phyloP scores from a whole-genome alignment of 2,329 filamentous ascomycete species.

The Coniella lustricola region DNA sequence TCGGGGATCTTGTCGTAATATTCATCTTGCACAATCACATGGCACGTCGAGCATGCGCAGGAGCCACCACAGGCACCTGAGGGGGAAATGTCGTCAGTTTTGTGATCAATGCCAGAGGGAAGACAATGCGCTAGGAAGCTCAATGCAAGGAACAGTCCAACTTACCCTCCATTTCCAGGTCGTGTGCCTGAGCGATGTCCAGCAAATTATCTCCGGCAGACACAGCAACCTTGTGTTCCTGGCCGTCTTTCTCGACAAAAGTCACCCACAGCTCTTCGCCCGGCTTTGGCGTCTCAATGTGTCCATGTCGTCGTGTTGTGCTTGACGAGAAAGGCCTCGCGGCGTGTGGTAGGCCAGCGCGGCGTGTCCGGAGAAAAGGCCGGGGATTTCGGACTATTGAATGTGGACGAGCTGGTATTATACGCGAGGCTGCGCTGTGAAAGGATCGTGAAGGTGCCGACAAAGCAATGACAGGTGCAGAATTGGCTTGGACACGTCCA shows the following conservation, averaged over 20 bases:
- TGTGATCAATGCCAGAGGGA: no score
- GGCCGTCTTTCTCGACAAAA: conserved; percentile 86
- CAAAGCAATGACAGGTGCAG: conserved; percentile 2
- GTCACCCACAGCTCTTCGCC: conserved; percentile 93
- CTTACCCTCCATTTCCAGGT: conserved; percentile 89
- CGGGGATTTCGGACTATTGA: conserved; percentile 3
- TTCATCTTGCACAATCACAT: conserved; percentile 72
- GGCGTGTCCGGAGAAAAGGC: background rate
- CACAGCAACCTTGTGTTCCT: conserved; percentile 70
- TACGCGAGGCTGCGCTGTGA: background rate
- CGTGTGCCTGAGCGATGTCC: conserved; percentile 89
- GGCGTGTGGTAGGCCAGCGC: background rate
- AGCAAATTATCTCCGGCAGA: conserved; percentile 84
- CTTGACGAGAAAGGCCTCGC: conserved; percentile 51
- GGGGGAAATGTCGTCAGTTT: background rate
- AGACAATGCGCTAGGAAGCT: no score
- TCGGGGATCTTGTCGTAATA: conserved; percentile 71
- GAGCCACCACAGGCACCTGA: conserved; percentile 79
- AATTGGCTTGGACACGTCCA: background rate
- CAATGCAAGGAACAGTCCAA: no score
- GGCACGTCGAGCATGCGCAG: conserved; percentile 88
- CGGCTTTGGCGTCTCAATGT: conserved; percentile 75
- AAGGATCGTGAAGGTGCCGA: background rate
- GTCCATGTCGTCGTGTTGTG: conserved; percentile 58
- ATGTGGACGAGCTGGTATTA: background rate